Conservation (phyloP, 768 basidiomycete genomes). For the Sistotremastrum niveocremeum region DNA sequence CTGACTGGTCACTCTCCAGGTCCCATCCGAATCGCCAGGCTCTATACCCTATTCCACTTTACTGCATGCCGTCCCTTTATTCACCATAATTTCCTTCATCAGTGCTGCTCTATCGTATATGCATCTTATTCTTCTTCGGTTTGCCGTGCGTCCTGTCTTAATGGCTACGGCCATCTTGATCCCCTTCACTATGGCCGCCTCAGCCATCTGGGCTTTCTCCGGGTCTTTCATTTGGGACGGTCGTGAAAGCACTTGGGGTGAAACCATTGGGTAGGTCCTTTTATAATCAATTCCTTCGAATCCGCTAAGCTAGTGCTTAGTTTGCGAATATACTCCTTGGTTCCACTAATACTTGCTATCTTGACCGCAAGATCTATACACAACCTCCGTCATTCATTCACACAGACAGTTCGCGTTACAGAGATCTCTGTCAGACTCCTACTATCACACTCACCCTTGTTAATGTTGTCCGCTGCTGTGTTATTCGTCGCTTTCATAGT, state of each 20-base stretch:
- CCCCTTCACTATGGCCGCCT: constrained; percentile 59
- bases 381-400: constrained; percentile 39
- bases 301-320: constrained; percentile 21
- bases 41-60: constrained; percentile 53
- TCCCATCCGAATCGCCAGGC: constrained; percentile 10
- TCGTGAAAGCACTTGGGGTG: constrained; percentile 65
- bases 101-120: constrained; percentile 61
- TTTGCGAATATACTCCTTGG: constrained; percentile 63
- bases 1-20: constrained; percentile 12
- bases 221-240: constrained; percentile 59
- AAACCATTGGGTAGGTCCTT: constrained; percentile 55
- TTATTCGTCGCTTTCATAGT: constrained; percentile 53
- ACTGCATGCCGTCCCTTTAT: constrained; percentile 63
- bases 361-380: constrained; percentile 59
- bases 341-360: constrained; percentile 58
- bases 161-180: constrained; percentile 63
- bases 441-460: constrained; percentile 57
- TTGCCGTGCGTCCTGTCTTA: constrained; percentile 79
- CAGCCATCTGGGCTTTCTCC: constrained; percentile 68
- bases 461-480: constrained; percentile 60
- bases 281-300: constrained; percentile 1
- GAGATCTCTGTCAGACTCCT: constrained; percentile 25
- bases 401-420: constrained; percentile 39
- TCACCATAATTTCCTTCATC: constrained; percentile 56
- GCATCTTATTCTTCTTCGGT: constrained; percentile 61